Base-by-base conservation (phyloP, 2,329 filamentous ascomycete species). In the Verticillium nonalfalfae region DNA sequence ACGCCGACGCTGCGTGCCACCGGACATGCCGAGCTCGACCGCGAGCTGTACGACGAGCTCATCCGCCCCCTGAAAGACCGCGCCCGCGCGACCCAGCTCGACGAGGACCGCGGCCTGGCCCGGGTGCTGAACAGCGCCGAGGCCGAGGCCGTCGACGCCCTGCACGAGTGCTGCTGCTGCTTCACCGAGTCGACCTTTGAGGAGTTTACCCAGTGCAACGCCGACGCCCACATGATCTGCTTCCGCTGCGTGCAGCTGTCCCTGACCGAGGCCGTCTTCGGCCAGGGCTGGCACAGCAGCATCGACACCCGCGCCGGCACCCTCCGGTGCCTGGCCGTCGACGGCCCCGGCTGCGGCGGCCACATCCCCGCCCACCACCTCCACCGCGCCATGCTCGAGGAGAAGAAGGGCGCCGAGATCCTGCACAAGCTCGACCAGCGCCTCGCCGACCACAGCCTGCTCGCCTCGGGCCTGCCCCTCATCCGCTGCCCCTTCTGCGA, bases 401-500 rank as follows among this genome's bases (percentile, higher is more conserved):
- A 89, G 61, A 85, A 84, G 67, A 86, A 87, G 59, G 92, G 90
- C 15, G 77, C 81, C 59, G 90, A 95, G 68, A 85, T 90, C 6
- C 81, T 93, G 68, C 81, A 81, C 63, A 90, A 89, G 70, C 85
- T 98, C 39, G 90, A 97, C 70, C 87, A 90, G 66, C 87, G 92
- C 35, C 81, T 96, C 31, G 88, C 90, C 3, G 88, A 90, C 62
- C 90, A 96, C 67, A 86, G 82, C 21, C 82, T 99, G 1, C 75
- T 90, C 33, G 87, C 89, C 61, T 90, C 89, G 31, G 83, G 86
- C 26, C 76, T 97, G 7, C 88, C 90, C 3, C 83, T 98, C 1
- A 81, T 95, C 57, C 87, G 88, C 45, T 98, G 95, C 69, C 93
- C 93, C 0, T 97, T 96, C 71, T 99, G 94, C 79, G 83, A 82